phyloP scores from a whole-genome alignment of 495 filamentous ascomycete genomes.

The Daldinia vernicosa region DNA sequence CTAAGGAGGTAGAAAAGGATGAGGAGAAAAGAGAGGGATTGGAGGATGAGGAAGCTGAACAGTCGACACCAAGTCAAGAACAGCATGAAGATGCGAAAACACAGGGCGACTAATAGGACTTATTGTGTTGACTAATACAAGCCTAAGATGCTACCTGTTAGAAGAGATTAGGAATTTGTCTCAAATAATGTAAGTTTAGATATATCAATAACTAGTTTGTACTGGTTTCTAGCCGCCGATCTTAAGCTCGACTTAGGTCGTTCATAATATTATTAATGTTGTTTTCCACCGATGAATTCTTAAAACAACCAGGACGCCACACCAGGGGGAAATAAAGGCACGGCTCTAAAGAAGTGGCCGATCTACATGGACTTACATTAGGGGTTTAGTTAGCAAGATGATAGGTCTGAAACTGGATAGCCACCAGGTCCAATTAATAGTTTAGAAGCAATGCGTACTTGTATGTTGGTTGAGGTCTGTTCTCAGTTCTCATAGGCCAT shows the following conservation, averaged over 20 bases:
- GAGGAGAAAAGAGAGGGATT: constrained; percentile 1
- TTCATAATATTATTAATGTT: neutral
- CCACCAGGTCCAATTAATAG: neutral
- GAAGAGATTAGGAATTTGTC: neutral
- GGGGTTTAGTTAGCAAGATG: neutral
- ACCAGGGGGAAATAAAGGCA: too few relatives aligned
- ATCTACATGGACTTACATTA: neutral
- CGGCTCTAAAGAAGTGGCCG: too few relatives aligned
- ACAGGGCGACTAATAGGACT: neutral
- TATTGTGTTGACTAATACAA: neutral
- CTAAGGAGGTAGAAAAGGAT: neutral
- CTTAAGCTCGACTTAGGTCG: neutral
- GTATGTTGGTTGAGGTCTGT: too few relatives aligned
- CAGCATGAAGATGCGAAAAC: constrained; percentile 11
- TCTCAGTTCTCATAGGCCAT: too few relatives aligned
- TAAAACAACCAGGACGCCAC: too few relatives aligned
- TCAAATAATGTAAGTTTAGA: neutral
- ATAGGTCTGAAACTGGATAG: neutral
- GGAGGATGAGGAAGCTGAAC: constrained; percentile 8
- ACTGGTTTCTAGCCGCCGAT: too few relatives aligned
- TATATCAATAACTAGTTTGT: too few relatives aligned
- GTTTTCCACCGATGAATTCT: neutral
- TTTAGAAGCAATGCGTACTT: too few relatives aligned
- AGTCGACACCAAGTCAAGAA: neutral
- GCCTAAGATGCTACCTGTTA: too few relatives aligned